Percentiles rank a stretch among this genome's conserved stretches.
phyloP scores from a whole-genome alignment of 768 basidiomycete genomes.

The Trametes punicea region DNA sequence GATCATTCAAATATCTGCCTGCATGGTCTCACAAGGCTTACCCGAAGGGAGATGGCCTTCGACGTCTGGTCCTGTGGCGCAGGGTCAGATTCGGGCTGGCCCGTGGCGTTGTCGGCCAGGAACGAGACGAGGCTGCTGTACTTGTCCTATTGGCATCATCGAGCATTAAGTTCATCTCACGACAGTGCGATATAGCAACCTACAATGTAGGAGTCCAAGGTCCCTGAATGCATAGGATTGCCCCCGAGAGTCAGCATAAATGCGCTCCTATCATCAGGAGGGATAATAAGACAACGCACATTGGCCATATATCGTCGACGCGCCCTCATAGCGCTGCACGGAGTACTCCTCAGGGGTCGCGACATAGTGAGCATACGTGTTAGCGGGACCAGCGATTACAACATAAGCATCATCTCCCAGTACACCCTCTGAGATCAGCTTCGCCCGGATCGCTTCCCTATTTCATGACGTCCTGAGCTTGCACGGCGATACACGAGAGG shows the following conservation, averaged over 20 bases:
- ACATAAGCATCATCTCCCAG: conserved; percentile 69
- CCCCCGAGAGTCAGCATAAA: not conserved
- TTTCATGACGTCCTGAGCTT: not conserved
- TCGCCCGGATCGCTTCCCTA: conserved; percentile 65
- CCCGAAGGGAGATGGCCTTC: conserved; percentile 67
- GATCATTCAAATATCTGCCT: not conserved
- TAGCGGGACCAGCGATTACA: conserved; percentile 78
- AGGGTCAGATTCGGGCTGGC: conserved; percentile 56
- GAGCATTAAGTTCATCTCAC: too few species aligned
- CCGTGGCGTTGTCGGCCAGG: conserved; percentile 48
- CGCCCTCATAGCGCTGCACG: conserved; percentile 78
- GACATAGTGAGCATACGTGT: conserved; percentile 75
- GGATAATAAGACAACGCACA: conserved; percentile 42
- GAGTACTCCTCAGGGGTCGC: conserved; percentile 71
- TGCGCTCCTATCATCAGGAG: not conserved
- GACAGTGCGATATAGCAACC: too few species aligned
- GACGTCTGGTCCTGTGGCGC: conserved; percentile 62
- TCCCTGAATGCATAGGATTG: conserved; percentile 39
- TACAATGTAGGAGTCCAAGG: conserved; percentile 72
- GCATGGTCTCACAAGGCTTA: conserved; percentile 23
- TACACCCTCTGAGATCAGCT: conserved; percentile 60
- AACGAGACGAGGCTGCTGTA: conserved; percentile 65
- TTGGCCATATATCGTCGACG: conserved; percentile 73
- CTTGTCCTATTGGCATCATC: too few species aligned
- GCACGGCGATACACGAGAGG: not conserved